Percentiles rank a stretch among this genome's conserved stretches.
These are phyloP conservation scores for Chlorokybus atmophyticus DNA, from an alignment of 139 green algal species.

Conservation along the genomic window DNA sequence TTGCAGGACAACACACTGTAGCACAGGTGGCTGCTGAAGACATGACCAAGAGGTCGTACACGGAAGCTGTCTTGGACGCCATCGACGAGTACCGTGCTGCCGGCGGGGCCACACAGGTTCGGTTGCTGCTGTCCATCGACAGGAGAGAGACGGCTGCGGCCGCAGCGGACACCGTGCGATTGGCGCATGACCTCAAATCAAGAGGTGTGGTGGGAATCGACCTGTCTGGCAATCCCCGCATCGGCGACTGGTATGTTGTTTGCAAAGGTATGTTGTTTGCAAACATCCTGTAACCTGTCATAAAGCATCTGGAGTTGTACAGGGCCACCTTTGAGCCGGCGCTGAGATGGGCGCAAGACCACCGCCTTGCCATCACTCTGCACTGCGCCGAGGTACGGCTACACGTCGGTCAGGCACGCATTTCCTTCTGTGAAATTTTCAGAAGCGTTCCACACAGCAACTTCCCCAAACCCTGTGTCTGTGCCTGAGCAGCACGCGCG, in stretches of 20 bases:
- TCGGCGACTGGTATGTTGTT: constrained; percentile 31
- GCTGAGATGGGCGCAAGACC: constrained; percentile 29
- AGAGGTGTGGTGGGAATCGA: constrained; percentile 51
- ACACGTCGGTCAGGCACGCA: no score
- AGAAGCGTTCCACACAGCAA: no score
- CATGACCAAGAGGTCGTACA: constrained; percentile 64
- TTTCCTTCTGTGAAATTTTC: no score
- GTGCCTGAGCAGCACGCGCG: no score
- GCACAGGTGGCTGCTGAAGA: constrained; percentile 41
- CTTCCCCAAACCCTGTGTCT: no score
- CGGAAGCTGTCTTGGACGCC: constrained; percentile 45
- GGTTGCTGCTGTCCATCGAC: constrained; percentile 68
- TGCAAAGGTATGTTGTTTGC: neutral
- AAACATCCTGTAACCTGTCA: no score
- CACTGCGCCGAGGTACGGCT: constrained; percentile 47
- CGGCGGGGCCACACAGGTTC: constrained; percentile 32
- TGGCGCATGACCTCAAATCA: constrained; percentile 28
- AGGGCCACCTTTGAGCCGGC: constrained; percentile 39
- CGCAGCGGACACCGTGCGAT: constrained; percentile 47
- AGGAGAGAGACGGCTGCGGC: constrained; percentile 37
- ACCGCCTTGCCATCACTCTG: constrained; percentile 48
- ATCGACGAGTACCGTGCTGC: neutral
- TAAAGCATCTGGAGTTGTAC: neutral
- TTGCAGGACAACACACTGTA: no score
- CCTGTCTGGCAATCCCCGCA: constrained; percentile 54